phyloP scores from a whole-genome alignment of 768 basidiomycete species.

The Clitopilus hobsonii region DNA sequence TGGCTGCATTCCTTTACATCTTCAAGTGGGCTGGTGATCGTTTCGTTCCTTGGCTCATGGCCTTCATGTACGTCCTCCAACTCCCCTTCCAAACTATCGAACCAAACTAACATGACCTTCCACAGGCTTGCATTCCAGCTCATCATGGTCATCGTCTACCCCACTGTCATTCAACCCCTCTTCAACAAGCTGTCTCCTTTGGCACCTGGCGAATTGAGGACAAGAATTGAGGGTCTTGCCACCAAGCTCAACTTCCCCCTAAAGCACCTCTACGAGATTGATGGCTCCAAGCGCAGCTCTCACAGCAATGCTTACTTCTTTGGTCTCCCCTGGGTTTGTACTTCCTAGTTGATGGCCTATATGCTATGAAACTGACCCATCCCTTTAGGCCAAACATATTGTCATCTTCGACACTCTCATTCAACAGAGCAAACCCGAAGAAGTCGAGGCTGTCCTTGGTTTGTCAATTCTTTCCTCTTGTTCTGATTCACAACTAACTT shows the following conservation, averaged over 20 bases:
- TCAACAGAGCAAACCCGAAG: slow-evolving; percentile 82
- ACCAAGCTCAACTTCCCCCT: slow-evolving; percentile 86
- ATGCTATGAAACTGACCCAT: neutral
- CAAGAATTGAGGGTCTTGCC: slow-evolving; percentile 74
- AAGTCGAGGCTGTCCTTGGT: slow-evolving; percentile 95
- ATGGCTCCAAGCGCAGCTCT: slow-evolving; percentile 92
- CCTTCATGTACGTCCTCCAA: slow-evolving; percentile 66
- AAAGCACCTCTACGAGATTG: slow-evolving; percentile 93
- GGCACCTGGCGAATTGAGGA: slow-evolving; percentile 68
- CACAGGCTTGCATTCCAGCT: slow-evolving; percentile 77
- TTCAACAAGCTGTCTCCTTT: slow-evolving; percentile 97
- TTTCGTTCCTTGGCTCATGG: slow-evolving; percentile 93
- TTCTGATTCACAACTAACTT: slow-evolving; percentile 1
- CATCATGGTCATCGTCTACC: slow-evolving; percentile 77
- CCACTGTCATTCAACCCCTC: slow-evolving; percentile 86
- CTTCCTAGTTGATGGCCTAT: neutral
- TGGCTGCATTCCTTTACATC: slow-evolving; percentile 82
- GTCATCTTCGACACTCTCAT: slow-evolving; percentile 98
- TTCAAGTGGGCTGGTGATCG: slow-evolving; percentile 92
- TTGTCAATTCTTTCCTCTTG: slow-evolving; percentile 10
- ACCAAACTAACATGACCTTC: neutral
- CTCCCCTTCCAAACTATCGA: neutral
- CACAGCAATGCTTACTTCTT: slow-evolving; percentile 99
- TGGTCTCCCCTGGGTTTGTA: slow-evolving; percentile 83
- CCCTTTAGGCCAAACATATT: slow-evolving; percentile 79